These are phyloP conservation scores for Oryza officinalis DNA, from an alignment of 176 grass and related monocot species.

Conservation along the genomic window DNA sequence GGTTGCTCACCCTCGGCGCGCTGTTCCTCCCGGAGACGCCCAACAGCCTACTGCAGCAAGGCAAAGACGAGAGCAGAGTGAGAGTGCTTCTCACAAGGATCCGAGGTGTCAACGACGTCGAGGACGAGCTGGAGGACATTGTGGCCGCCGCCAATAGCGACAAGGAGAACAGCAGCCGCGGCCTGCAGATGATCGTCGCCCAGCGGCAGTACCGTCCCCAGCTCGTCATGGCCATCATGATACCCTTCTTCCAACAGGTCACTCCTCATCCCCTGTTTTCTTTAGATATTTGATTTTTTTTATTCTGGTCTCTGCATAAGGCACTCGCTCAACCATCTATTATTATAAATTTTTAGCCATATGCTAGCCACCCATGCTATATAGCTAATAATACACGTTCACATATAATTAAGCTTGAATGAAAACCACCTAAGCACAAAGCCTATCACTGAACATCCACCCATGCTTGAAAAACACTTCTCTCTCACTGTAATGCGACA, in stretches of 20 bases:
- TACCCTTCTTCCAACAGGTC: constrained; percentile 61
- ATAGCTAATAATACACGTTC: too few relatives aligned
- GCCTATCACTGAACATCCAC: too few relatives aligned
- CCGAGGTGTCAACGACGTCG: constrained; percentile 42
- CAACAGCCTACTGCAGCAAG: constrained; percentile 60
- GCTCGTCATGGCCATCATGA: constrained; percentile 45
- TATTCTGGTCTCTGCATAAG: too few relatives aligned
- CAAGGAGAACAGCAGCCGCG: background rate
- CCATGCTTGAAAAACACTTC: too few relatives aligned
- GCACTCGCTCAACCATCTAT: too few relatives aligned
- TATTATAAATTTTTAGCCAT: too few relatives aligned
- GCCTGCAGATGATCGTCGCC: constrained; percentile 6
- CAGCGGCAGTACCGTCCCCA: constrained; percentile 48
- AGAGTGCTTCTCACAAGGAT: constrained; percentile 48
- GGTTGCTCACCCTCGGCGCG: constrained; percentile 48
- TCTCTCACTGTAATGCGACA: too few relatives aligned
- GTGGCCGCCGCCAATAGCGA: background rate
- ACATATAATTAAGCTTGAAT: too few relatives aligned
- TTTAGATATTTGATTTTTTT: too few relatives aligned
- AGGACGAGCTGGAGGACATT: constrained; percentile 49
- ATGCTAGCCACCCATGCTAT: too few relatives aligned
- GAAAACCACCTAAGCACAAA: too few relatives aligned
- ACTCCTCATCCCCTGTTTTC: too few relatives aligned
- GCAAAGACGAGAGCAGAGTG: background rate
- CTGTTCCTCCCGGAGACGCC: constrained; percentile 64